Base-by-base conservation (phyloP, 768 basidiomycete species). In the Leccinum pellstonianum region DNA sequence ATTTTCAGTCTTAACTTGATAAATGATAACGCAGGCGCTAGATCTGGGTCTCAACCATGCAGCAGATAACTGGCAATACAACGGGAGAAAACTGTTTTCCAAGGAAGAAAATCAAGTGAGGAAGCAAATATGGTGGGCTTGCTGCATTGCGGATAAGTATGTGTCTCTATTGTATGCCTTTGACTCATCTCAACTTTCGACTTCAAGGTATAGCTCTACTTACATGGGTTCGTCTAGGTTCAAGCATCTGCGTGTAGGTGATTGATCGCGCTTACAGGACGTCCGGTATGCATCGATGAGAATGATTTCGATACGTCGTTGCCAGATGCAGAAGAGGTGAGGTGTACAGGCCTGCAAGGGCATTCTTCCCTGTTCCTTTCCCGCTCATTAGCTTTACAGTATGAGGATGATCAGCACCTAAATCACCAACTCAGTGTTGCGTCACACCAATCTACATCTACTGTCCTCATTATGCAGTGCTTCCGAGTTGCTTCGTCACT, bases 31-130 rank as follows among this genome's bases (percentile, higher is more conserved):
- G 23, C 60, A 91, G 89, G 91, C 91, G 0, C 81, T 86, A 62
- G 91, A 94, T 69, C 75, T 93, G 15, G 91, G 91, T 33, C 76
- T 94, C 62, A 91, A 94, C 68, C 88, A 89, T 29, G 84, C 90
- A 64, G 84, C 90, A 4, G 83, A 86, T 25, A 83, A 81, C 56
- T 94, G 91, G 90, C 85, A 85, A 65, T 79, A 82, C 55, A 77
- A 83, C 57, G 84, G 83, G 14, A 80, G 77, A 51, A 79, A 80
- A 58, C 70, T 92, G 37, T 90, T 92, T 64, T 82, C 82, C 9
- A 69, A 75, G 14, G 80, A 84, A 65, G 91, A 92, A 70, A 85
- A 82, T 29, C 88, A 91, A 70, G 82, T 80, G 5, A 80, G 90
- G 62, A 83, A 84, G 53, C 88, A 90, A 63, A 87, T 91, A 47